Evolutionary conservation across 2,329 filamentous ascomycete genomes (phyloP), one percentile per base, ranked within the genome.

Genomic region (Fusarium subglutinans): DNA sequence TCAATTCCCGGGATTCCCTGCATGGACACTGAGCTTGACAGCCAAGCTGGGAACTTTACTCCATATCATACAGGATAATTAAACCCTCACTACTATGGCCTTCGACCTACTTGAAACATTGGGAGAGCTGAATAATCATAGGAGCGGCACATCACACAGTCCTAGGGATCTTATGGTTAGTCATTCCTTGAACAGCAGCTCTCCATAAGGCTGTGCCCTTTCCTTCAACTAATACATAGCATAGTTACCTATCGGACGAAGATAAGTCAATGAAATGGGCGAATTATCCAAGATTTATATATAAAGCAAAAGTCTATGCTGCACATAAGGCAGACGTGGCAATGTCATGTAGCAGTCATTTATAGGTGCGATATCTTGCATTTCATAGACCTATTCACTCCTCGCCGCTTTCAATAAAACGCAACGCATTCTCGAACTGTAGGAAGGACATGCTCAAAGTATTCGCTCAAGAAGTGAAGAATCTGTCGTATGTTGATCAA

Each of bases 401-500:
- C 18, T 47, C 24, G 17, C 26, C 11, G 20, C 20, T n/a, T 48
- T 20, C 20, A 22, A 22, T 69, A 18, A 38, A 38, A 53, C 73
- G 45, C 73, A 79, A 40, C 75, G 56, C 7, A 72, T 38, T 26
- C 33, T 24, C 35, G n/a, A 20, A 53, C 35, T 47, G 44, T n/a
- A 24, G 15, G 26, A 53, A 35, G 8, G 6, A 24, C 18, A 12
- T n/a, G 12, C 30, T 38, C 50, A 17, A 17, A 79, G 75, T 4
- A 57, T 44, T 26, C 53, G 73, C 22, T 77, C 58, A 0, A 62
- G 45, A 13, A 53, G 45, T 24, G 53, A 73, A 12, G 26, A 47
- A n/a, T 64, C 72, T 30, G 35, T 48, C 22, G 76, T 76, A 64
- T 79, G 76, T 53, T 53, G 33, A 5, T 26, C 12, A 18, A 26